Evolutionary conservation across 805 yeast genomes (phyloP).

Genomic region (Saturnispora bothae): DNA sequence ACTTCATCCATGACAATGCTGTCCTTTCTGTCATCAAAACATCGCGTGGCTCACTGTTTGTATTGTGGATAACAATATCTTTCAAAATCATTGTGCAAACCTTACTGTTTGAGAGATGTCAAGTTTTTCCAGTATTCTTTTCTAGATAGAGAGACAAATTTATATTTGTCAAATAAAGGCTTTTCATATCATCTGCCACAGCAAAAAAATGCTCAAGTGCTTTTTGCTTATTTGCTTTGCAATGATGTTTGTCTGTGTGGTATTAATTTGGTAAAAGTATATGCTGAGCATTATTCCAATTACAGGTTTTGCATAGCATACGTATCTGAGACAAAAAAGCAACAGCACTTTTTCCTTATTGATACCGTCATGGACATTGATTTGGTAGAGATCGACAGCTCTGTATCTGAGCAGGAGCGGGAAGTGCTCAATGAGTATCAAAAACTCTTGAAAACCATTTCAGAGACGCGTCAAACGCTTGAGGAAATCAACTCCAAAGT

Average conservation of each 20-base stretch:
- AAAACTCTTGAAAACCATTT: neutral
- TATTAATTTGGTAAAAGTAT: too few species aligned
- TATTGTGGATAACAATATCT: constrained; percentile 24
- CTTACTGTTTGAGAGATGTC: too few species aligned
- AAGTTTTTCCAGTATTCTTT: too few species aligned
- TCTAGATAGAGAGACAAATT: too few species aligned
- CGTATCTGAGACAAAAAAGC: too few species aligned
- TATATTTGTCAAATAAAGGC: too few species aligned
- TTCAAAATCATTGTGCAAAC: constrained; percentile 4
- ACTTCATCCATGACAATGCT: constrained; percentile 36
- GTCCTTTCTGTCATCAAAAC: constrained; percentile 44
- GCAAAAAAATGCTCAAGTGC: too few species aligned
- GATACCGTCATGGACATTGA: neutral
- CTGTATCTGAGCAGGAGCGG: neutral
- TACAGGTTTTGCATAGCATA: too few species aligned
- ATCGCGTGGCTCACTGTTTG: constrained; percentile 42
- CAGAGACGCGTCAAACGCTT: neutral
- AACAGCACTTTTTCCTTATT: neutral
- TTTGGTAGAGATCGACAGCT: neutral
- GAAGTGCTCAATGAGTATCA: constrained; percentile 4
- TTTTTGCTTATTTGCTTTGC: too few species aligned
- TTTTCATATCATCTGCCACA: too few species aligned
- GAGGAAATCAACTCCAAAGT: constrained; percentile 4
- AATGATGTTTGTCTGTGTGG: too few species aligned
- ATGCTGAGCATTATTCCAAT: too few species aligned